Conservation (phyloP, 495 filamentous ascomycete species). For the Penicillium herquei region DNA sequence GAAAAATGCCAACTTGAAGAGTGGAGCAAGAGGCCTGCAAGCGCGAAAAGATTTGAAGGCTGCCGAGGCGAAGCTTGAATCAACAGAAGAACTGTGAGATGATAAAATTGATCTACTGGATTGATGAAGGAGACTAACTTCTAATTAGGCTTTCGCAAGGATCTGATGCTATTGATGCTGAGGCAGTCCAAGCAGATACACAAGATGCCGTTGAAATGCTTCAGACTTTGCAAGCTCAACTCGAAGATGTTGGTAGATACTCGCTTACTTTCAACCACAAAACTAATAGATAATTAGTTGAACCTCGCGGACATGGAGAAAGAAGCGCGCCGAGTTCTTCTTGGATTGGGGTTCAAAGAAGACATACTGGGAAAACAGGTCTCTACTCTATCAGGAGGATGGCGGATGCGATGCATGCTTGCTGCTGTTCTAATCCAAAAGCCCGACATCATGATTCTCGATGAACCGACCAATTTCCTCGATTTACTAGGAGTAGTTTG, state of each 20-base stretch:
- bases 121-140: background rate
- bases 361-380: conserved; percentile 54
- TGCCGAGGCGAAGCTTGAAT: conserved; percentile 60
- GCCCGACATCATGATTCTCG: conserved; percentile 77
- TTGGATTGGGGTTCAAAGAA: conserved; percentile 71
- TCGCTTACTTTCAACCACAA: background rate
- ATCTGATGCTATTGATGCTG: conserved; percentile 52
- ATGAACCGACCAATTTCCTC: conserved; percentile 85
- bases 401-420: conserved; percentile 71
- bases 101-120: background rate
- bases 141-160: conserved; percentile 49
- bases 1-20: conserved; percentile 69
- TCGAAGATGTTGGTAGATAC: conserved; percentile 39
- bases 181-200: conserved; percentile 56
- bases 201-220: conserved; percentile 61
- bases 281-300: conserved; percentile 28
- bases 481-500: conserved; percentile 81
- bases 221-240: conserved; percentile 58
- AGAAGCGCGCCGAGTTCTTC: conserved; percentile 60
- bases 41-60: conserved; percentile 67
- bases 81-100: conserved; percentile 51
- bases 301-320: conserved; percentile 50
- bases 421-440: conserved; percentile 65
- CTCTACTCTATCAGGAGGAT: conserved; percentile 70
- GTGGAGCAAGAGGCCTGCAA: conserved; percentile 68